Base-by-base conservation (phyloP, 2,329 filamentous ascomycete species). In the Didymella segeticola region DNA sequence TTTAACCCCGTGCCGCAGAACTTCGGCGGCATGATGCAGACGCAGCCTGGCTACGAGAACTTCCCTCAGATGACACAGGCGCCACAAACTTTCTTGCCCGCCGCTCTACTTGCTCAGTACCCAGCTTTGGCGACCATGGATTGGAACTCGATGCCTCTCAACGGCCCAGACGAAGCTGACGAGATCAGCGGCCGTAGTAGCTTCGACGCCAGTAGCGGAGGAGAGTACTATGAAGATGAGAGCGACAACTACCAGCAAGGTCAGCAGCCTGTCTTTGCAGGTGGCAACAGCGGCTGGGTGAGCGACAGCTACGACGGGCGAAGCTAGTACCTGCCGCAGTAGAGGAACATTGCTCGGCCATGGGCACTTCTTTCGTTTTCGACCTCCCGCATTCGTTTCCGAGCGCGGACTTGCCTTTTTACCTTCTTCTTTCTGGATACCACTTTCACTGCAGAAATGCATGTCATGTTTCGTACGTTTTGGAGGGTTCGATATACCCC, bases 61-160 rank as follows among this genome's bases (percentile, higher is more conserved):
- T 74, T 66, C 53, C 63, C 69, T 30, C 61, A 49, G 45, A 66
- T 72, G 60, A 48, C 73, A 63, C 55, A 74, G 63, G 46, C 57
- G 15, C 53, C 67, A 19, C 61, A 61, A 20, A 66, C 69, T 63
- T 80, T 83, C 30, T 82, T 98, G n/a, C 95, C 95, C 1, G 90
- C 90, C 4, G 93, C 93, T 1, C 79, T 99, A 43, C 79, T 98
- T 31, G 89, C 90, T 15, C 95, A 98, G 69, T 98, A 97, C 74
- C 95, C 95, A 11, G 93, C 91, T 4, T 79, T 99, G n/a, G 92
- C 93, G 20, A 89, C 88, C 47, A 84, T 98, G 71, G 93, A 93
- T 69, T 98, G 93, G 93, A 83, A 84, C 15, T 84, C 88, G 47
- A 83, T 96, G 70, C 84, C 87, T 34, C 83, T 88, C n/a, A 80